Percentiles rank a stretch among this genome's conserved stretches.
Evolutionary conservation across 495 filamentous ascomycete genomes (phyloP).

Genomic region (Articulospora tetracladia): DNA sequence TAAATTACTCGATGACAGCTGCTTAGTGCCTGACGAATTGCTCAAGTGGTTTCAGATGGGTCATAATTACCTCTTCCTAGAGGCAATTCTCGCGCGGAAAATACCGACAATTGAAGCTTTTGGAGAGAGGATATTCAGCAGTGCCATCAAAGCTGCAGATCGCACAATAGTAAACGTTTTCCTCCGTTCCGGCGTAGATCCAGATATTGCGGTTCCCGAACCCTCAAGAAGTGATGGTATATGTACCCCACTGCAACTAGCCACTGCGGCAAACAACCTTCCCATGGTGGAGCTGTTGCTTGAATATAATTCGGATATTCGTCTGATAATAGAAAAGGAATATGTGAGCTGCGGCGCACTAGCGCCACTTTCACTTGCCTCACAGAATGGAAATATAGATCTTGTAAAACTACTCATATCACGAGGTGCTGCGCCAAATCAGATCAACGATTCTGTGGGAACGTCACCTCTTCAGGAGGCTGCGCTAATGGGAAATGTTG

Average conservation of each 20-base stretch:
- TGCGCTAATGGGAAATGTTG: background rate
- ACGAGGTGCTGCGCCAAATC: background rate
- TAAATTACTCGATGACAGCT: background rate
- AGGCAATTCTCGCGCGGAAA: background rate
- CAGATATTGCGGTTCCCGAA: background rate
- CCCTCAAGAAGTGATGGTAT: background rate
- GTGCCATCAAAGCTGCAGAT: background rate
- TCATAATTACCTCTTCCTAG: background rate
- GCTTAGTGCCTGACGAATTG: background rate
- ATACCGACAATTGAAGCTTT: background rate
- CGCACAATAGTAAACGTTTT: background rate
- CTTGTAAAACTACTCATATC: background rate
- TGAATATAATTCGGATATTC: background rate
- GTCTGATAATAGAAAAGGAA: too few species aligned
- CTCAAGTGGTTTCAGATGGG: conserved; percentile 1
- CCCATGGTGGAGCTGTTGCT: background rate
- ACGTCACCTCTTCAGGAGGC: background rate
- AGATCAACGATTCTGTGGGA: background rate
- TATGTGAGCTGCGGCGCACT: too few species aligned
- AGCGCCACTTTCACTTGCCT: background rate
- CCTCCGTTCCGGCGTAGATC: background rate
- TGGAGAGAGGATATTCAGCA: background rate
- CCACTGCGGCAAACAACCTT: background rate
- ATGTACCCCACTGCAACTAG: background rate
- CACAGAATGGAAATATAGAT: background rate